These are phyloP conservation scores for Tetradesmus lagerheimii DNA, from an alignment of 139 green algal genomes.

Conservation along the genomic window DNA sequence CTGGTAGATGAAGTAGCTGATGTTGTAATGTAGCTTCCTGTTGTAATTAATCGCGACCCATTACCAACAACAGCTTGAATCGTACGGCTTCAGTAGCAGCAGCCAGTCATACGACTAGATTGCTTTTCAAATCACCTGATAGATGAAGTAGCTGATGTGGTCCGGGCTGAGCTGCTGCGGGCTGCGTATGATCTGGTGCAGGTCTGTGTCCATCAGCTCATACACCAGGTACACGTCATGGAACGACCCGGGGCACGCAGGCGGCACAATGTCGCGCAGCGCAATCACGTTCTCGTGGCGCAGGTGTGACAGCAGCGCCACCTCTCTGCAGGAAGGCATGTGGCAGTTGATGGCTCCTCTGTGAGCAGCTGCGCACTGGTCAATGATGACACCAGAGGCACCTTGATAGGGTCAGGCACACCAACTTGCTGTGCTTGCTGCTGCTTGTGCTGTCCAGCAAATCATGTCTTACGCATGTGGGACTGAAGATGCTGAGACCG, in stretches of 20 bases:
- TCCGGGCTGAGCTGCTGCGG: slow-evolving; percentile 94
- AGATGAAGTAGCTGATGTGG: slow-evolving; percentile 98
- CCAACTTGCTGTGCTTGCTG: too few relatives aligned
- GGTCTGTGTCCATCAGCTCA: slow-evolving; percentile 99
- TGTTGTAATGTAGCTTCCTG: too few relatives aligned
- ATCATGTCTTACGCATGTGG: background rate
- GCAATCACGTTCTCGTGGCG: slow-evolving; percentile 93
- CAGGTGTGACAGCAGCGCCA: slow-evolving; percentile 92
- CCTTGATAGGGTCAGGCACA: background rate
- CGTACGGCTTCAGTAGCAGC: too few relatives aligned
- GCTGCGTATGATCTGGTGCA: slow-evolving; percentile 99
- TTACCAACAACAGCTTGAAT: too few relatives aligned
- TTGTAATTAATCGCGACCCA: too few relatives aligned
- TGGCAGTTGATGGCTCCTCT: too few relatives aligned
- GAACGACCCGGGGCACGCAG: slow-evolving; percentile 56
- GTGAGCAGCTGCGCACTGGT: background rate
- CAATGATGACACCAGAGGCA: background rate
- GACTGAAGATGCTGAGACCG: background rate
- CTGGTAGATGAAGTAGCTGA: slow-evolving; percentile 98
- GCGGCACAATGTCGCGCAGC: slow-evolving; percentile 77
- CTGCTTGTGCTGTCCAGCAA: too few relatives aligned
- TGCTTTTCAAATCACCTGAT: slow-evolving; percentile 82
- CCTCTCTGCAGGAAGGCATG: slow-evolving; percentile 75
- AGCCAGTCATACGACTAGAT: too few relatives aligned
- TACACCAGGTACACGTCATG: slow-evolving; percentile 92